Percentiles rank a stretch among this genome's conserved stretches.
Evolutionary conservation across 2,329 filamentous ascomycete genomes (phyloP).

Genomic region (Juglanconis juglandina): DNA sequence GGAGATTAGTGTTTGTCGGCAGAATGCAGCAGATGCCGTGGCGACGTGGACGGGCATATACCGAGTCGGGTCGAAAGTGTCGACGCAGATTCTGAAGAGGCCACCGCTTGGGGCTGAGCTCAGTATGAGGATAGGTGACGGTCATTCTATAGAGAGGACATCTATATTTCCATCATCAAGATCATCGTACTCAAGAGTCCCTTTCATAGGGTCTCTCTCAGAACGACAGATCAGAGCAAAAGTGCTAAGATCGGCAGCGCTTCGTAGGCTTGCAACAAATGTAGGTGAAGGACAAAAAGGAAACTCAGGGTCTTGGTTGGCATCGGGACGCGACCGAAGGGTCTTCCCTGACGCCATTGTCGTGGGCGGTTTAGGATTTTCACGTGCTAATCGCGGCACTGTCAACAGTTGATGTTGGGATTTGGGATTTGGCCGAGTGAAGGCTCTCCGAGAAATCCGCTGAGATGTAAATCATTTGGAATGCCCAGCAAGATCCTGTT

Average conservation of each 20-base stretch:
- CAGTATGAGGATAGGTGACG: not conserved
- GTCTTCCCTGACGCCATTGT: not conserved
- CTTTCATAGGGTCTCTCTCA: too few relatives aligned
- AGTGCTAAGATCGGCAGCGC: not conserved
- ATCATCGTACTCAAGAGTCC: too few relatives aligned
- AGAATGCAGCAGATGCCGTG: not conserved
- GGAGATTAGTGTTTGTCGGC: not conserved
- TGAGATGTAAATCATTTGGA: too few relatives aligned
- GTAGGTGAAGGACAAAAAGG: not conserved
- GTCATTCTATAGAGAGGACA: too few relatives aligned
- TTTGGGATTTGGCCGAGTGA: not conserved
- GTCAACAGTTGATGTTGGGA: not conserved
- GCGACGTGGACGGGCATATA: not conserved
- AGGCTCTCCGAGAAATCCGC: not conserved
- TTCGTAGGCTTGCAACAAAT: not conserved
- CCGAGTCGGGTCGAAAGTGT: not conserved
- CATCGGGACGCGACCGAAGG: not conserved
- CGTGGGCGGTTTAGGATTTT: not conserved
- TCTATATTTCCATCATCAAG: too few relatives aligned
- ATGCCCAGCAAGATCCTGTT: too few relatives aligned
- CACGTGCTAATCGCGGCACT: constrained; percentile 1
- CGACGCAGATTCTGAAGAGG: not conserved
- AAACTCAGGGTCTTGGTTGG: not conserved
- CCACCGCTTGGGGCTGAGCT: not conserved
- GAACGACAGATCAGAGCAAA: too few relatives aligned